Base-by-base conservation (phyloP, 192 early-diverging fungal genomes). In the Backusella tarrabulga region DNA sequence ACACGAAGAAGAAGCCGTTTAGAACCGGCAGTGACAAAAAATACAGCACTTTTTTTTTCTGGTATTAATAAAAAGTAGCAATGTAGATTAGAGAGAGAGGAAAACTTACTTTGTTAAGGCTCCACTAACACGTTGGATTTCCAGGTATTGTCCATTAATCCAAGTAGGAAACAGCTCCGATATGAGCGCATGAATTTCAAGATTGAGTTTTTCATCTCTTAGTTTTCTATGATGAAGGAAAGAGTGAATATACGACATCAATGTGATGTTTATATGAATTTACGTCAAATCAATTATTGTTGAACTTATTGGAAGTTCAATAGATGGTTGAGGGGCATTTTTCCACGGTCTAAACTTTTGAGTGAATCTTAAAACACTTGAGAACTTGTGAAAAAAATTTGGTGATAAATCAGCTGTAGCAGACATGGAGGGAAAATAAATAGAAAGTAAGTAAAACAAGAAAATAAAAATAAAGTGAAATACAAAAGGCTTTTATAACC, bases 91-190 rank as follows among this genome's bases (percentile, higher is more conserved):
- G 26, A 26, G 46, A 15, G 23, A 71, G 50, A 34, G 29, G 26
- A 29, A 85, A 1, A 87, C 78, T 76, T 85, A 87, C 83, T 93
- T 93, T 68, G 92, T 93, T 89, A 93, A 83, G 3, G 92, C 92
- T 9, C 92, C 92, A 82, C 86, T 90, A 54, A 93, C 77, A 21
- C 90, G 81, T 6, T 81, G 8, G 7, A 63, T 63, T 63, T 63
- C 56, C 56, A 63, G 26, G 26, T 14, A 63, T 7, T 63, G 56
- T 29, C 56, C 56, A 2, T 71, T 29, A 89, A 66, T 3, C 66
- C 32, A n/a, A 63, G 21, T 63, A 63, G 56, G 56, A 63, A 63
- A 63, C 23, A 63, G 21, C 23, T 63, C 56, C 11, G 21, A 29
- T 26, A 63, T 29, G 11, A 63, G 56, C 3, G 56, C 21, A 63